A percentile compares a stretch with the other conserved stretches of the same genome.
phyloP scores from a whole-genome alignment of 2,329 filamentous ascomycete species.

The Fusarium ambrosium region DNA sequence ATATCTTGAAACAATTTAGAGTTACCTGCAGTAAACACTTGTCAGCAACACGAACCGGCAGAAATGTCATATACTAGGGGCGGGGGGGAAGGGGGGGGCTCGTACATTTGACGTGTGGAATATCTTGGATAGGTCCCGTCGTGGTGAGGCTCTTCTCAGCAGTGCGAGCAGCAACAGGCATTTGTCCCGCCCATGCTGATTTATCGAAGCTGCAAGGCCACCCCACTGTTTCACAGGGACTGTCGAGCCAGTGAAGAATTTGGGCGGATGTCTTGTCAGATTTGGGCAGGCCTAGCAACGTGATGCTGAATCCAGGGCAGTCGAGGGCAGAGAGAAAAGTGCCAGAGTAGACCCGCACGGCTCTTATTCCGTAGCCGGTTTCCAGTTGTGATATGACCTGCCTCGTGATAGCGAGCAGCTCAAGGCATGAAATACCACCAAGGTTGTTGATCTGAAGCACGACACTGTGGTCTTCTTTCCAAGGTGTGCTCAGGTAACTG shows the following conservation, averaged over 20 bases:
- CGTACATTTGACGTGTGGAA: background rate
- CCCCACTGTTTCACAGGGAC: slow-evolving; percentile 1
- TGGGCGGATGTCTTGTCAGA: background rate
- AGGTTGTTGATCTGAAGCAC: slow-evolving; percentile 15
- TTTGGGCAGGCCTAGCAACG: slow-evolving; percentile 5
- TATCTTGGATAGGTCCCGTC: background rate
- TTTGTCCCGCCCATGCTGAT: background rate
- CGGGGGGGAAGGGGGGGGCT: too few species aligned
- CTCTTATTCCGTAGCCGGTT: slow-evolving; percentile 1
- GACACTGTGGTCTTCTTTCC: background rate
- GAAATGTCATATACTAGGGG: too few species aligned
- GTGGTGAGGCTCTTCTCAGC: background rate
- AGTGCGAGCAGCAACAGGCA: background rate
- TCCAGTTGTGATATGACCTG: slow-evolving; percentile 3
- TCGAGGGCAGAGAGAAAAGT: slow-evolving; percentile 12
- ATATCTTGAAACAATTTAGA: background rate
- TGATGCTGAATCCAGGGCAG: slow-evolving; percentile 14
- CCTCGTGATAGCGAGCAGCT: slow-evolving; percentile 1
- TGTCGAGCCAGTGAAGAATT: slow-evolving; percentile 10
- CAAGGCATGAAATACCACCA: background rate
- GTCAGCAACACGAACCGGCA: background rate
- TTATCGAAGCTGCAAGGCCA: slow-evolving; percentile 1
- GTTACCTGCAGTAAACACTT: background rate
- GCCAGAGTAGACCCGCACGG: slow-evolving; percentile 3
- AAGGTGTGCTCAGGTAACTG: slow-evolving; percentile 5